phyloP scores from a whole-genome alignment of 2,329 filamentous ascomycete species.

The Madurella mycetomatis region DNA sequence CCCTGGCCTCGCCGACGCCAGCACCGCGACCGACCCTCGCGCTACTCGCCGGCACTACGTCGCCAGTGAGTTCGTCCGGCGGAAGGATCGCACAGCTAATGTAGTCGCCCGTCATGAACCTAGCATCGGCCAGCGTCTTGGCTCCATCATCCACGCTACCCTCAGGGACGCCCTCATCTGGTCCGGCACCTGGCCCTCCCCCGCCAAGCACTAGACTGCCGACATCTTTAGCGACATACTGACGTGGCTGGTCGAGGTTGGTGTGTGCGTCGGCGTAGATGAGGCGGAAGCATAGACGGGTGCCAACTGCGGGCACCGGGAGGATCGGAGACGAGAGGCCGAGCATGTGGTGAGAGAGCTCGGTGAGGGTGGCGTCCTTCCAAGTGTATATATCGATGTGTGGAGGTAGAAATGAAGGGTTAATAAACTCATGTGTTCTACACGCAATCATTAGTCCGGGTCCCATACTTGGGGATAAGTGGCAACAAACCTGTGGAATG shows the following conservation, averaged over 20 bases:
- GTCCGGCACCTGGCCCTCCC: slow-evolving; percentile 39
- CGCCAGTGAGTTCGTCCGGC: slow-evolving; percentile 64
- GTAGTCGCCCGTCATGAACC: slow-evolving; percentile 87
- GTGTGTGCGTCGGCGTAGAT: slow-evolving; percentile 70
- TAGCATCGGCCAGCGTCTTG: slow-evolving; percentile 70
- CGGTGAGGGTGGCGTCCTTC: slow-evolving; percentile 72
- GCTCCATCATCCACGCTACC: slow-evolving; percentile 50
- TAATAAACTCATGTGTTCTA: too few species aligned
- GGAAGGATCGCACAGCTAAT: slow-evolving; percentile 77
- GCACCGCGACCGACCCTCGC: slow-evolving; percentile 41
- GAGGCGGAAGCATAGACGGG: slow-evolving; percentile 80
- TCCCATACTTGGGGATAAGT: not conserved
- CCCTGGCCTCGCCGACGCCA: slow-evolving; percentile 35
- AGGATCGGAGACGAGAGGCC: slow-evolving; percentile 60
- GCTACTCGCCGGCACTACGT: slow-evolving; percentile 60
- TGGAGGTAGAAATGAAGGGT: slow-evolving; percentile 60
- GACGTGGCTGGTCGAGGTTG: slow-evolving; percentile 32
- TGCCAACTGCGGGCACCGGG: slow-evolving; percentile 71
- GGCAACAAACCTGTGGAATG: slow-evolving; percentile 59
- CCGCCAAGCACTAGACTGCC: slow-evolving; percentile 76
- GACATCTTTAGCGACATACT: slow-evolving; percentile 74
- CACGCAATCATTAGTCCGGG: not conserved
- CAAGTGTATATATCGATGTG: slow-evolving; percentile 65
- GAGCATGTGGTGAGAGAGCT: slow-evolving; percentile 74
- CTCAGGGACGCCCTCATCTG: slow-evolving; percentile 37